These are phyloP conservation scores for Aspergillus sparsus DNA, from an alignment of 495 filamentous ascomycete genomes.

Conservation along the genomic window DNA sequence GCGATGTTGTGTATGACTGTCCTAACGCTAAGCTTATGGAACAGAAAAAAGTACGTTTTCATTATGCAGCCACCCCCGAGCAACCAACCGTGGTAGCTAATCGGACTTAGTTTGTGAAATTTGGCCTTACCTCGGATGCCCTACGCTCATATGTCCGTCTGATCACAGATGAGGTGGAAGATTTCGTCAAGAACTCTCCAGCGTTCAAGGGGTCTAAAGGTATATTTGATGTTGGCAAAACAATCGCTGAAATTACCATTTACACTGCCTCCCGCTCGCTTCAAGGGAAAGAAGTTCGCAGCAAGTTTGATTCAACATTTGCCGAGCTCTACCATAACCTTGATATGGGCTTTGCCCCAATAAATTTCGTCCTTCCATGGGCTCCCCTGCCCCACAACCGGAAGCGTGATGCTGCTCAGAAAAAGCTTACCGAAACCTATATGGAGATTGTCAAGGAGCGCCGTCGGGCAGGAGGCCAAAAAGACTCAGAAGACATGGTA, in stretches of 20 bases:
- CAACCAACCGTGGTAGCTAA: not conserved
- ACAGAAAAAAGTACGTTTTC: slow-evolving; percentile 59
- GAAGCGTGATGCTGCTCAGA: slow-evolving; percentile 58
- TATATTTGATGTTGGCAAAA: slow-evolving; percentile 53
- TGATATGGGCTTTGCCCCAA: slow-evolving; percentile 64
- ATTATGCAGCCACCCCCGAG: not conserved
- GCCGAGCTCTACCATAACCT: slow-evolving; percentile 66
- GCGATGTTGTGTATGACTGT: slow-evolving; percentile 66
- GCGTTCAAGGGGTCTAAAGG: slow-evolving; percentile 49
- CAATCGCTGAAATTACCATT: slow-evolving; percentile 63
- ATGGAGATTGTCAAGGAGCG: slow-evolving; percentile 60
- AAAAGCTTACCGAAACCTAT: slow-evolving; percentile 59
- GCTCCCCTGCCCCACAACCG: slow-evolving; percentile 63
- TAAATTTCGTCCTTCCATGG: slow-evolving; percentile 68
- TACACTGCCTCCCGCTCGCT: slow-evolving; percentile 67
- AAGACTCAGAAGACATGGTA: slow-evolving; percentile 64
- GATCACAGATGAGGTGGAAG: slow-evolving; percentile 54
- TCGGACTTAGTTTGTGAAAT: slow-evolving; percentile 60
- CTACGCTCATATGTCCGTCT: slow-evolving; percentile 62
- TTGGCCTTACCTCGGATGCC: slow-evolving; percentile 62
- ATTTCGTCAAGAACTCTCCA: slow-evolving; percentile 50
- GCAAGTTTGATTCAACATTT: slow-evolving; percentile 60
- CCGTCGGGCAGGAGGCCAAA: slow-evolving; percentile 47
- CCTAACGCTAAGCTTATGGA: slow-evolving; percentile 69
- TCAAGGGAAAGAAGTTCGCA: slow-evolving; percentile 65